Percentiles rank a stretch among this genome's conserved stretches.
phyloP scores from a whole-genome alignment of 2,329 filamentous ascomycete genomes.

The Monilinia fructicola region DNA sequence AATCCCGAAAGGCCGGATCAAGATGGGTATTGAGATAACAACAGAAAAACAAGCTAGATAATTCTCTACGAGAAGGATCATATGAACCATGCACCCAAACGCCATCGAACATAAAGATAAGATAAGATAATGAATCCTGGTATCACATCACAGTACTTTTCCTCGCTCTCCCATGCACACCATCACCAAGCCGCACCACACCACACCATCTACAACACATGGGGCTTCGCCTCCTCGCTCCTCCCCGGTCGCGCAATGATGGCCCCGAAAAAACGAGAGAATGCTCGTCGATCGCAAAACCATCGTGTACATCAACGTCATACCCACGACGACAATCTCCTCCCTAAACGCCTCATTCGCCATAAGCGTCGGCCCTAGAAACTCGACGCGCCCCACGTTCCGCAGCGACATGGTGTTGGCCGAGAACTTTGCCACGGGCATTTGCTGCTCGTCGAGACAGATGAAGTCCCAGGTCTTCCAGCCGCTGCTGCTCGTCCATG shows the following conservation, averaged over 20 bases:
- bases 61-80: too few species aligned
- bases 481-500: neutral
- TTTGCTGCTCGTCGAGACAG: neutral
- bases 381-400: conserved; percentile 4
- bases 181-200: neutral
- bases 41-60: too few species aligned
- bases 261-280: conserved; percentile 8
- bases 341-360: conserved; percentile 24
- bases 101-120: neutral
- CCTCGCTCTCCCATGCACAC: neutral
- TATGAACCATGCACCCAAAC: neutral
- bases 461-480: conserved; percentile 19
- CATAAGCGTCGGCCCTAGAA: conserved; percentile 1
- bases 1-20: neutral
- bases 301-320: conserved; percentile 30
- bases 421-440: conserved; percentile 15
- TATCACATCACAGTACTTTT: neutral
- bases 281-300: conserved; percentile 19
- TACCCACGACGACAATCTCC: conserved; percentile 29
- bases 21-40: neutral
- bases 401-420: neutral
- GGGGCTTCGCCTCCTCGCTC: neutral
- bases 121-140: too few species aligned
- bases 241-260: neutral
- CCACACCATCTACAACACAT: neutral